Percentiles rank a stretch among this genome's conserved stretches.
These are phyloP conservation scores for Ustulina deusta DNA, from an alignment of 2,329 filamentous ascomycete species.

Conservation along the genomic window DNA sequence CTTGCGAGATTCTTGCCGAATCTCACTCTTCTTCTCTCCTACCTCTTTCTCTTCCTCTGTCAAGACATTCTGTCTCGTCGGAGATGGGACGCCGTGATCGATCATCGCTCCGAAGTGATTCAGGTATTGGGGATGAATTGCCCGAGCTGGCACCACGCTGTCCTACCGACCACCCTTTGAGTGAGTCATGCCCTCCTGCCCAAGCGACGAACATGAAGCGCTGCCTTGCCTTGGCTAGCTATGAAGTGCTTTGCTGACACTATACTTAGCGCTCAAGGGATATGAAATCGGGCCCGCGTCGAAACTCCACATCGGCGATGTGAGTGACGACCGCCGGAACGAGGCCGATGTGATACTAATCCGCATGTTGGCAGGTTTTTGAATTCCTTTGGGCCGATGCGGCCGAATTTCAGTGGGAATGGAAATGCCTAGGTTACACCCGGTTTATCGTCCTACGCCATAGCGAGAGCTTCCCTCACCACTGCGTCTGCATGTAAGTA, in stretches of 20 bases:
- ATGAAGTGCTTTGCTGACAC: constrained; percentile 20
- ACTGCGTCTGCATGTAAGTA: constrained; percentile 55
- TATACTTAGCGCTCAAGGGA: constrained; percentile 50
- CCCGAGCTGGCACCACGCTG: constrained; percentile 49
- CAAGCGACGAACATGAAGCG: constrained; percentile 1
- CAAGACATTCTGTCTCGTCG: constrained; percentile 46
- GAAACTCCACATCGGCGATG: constrained; percentile 53
- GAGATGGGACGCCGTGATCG: constrained; percentile 54
- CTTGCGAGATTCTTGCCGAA: constrained; percentile 27
- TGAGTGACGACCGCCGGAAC: constrained; percentile 42
- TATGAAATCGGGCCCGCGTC: constrained; percentile 53
- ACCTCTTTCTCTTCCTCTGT: constrained; percentile 39
- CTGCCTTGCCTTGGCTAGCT: constrained; percentile 1
- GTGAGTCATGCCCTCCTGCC: constrained; percentile 43
- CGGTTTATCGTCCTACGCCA: constrained; percentile 55
- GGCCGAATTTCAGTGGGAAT: constrained; percentile 54
- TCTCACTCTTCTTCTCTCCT: constrained; percentile 39
- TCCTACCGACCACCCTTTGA: constrained; percentile 50
- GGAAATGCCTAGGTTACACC: constrained; percentile 55
- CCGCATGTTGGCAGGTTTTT: constrained; percentile 49
- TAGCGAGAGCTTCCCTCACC: constrained; percentile 53
- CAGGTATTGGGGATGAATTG: constrained; percentile 53
- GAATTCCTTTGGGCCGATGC: constrained; percentile 56
- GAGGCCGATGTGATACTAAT: constrained; percentile 24
- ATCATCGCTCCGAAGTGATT: constrained; percentile 53